These are phyloP conservation scores for Ilex aquifolium DNA, from an alignment of 257 asterid species.

Conservation along the genomic window DNA sequence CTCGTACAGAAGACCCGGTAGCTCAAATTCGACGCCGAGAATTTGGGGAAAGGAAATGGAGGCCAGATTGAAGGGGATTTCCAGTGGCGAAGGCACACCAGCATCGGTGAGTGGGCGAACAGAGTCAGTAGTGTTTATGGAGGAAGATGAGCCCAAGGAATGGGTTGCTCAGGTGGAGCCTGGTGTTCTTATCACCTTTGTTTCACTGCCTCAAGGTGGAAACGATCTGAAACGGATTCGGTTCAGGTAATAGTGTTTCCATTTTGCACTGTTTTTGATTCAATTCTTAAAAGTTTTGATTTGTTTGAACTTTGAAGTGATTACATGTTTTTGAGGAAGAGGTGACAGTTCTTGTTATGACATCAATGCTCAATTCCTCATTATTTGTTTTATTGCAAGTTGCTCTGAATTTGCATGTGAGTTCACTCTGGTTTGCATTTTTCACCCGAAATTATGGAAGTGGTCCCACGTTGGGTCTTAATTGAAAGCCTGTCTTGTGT, in stretches of 20 bases:
- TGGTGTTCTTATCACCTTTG: conserved; percentile 83
- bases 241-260: conserved; percentile 55
- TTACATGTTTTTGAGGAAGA: conserved; percentile 16
- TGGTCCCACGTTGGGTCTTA: conserved; percentile 63
- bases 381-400: conserved; percentile 24
- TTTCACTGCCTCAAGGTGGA: conserved; percentile 80
- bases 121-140: conserved; percentile 66
- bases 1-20: conserved; percentile 56
- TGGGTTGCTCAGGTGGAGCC: conserved; percentile 99
- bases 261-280: conserved; percentile 21
- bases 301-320: conserved; percentile 30
- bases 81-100: conserved; percentile 86
- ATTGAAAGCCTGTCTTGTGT: conserved; percentile 31
- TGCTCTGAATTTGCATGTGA: conserved; percentile 54
- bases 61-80: conserved; percentile 57
- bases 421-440: conserved; percentile 36
- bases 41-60: conserved; percentile 61
- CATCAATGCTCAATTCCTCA: too few species aligned
- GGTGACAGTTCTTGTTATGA: conserved; percentile 11
- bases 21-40: conserved; percentile 52
- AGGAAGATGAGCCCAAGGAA: conserved; percentile 81
- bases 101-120: conserved; percentile 81
- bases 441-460: conserved; percentile 48
- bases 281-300: conserved; percentile 35
- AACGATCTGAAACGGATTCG: conserved; percentile 87